A percentile compares a stretch with the other conserved stretches of the same genome.
These are phyloP conservation scores for Setaria italica DNA, from an alignment of 202 grass and related monocot species.

Conservation along the genomic window DNA sequence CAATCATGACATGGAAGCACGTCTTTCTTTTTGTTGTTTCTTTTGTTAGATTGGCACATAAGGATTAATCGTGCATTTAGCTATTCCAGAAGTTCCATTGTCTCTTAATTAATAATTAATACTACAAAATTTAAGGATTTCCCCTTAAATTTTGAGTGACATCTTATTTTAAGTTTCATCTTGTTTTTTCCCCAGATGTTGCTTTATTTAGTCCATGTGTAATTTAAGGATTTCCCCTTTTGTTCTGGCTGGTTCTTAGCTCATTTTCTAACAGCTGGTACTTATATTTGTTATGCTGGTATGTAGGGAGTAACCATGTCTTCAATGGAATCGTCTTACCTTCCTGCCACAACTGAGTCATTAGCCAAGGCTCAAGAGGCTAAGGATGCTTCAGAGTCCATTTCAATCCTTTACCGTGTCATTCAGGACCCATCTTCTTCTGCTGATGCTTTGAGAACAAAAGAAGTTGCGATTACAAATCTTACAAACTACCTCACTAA, in stretches of 20 bases:
- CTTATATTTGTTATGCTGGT: constrained; percentile 13
- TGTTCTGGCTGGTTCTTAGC: constrained; percentile 20
- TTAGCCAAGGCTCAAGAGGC: constrained; percentile 71
- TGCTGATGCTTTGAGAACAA: constrained; percentile 73
- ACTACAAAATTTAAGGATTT: too few species aligned
- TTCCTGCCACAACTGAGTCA: constrained; percentile 82
- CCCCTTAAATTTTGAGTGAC: neutral
- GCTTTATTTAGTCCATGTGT: neutral
- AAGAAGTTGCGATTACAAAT: constrained; percentile 86
- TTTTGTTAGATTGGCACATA: neutral
- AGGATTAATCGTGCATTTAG: neutral
- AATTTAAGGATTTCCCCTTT: neutral
- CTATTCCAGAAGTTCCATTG: neutral
- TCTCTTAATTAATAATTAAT: neutral
- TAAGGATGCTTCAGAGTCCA: constrained; percentile 75
- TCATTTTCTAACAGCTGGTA: neutral
- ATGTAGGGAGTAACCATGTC: constrained; percentile 41
- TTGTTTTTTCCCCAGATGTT: neutral
- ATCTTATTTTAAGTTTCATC: neutral
- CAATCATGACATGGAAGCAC: neutral
- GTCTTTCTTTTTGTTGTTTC: neutral
- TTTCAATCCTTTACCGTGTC: constrained; percentile 82
- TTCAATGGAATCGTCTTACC: constrained; percentile 59
- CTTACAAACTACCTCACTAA: constrained; percentile 77
- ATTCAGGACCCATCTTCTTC: constrained; percentile 78